Percentiles rank a stretch among this genome's conserved stretches.
phyloP scores from a whole-genome alignment of 2,329 filamentous ascomycete genomes.

The Aspergillus glaucus region DNA sequence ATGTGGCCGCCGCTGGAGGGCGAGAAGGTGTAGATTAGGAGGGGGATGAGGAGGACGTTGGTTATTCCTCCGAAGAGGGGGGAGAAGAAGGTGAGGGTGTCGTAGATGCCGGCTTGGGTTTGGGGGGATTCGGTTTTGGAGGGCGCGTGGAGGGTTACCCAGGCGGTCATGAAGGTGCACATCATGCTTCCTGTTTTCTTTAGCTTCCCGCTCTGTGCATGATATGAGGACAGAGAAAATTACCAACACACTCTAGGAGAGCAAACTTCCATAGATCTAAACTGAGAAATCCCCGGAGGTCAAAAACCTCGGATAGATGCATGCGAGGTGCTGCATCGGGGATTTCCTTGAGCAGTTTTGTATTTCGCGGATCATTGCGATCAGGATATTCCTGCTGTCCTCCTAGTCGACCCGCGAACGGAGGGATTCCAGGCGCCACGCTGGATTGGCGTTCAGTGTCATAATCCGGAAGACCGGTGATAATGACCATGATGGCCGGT shows the following conservation, averaged over 20 bases:
- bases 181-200: conserved; percentile 18
- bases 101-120: conserved; percentile 22
- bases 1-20: conserved; percentile 48
- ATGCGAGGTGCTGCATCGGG: conserved; percentile 41
- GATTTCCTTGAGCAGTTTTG: conserved; percentile 22
- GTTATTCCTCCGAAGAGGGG: conserved; percentile 33
- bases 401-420: conserved; percentile 32
- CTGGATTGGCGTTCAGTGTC: conserved; percentile 2
- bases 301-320: conserved; percentile 29
- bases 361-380: conserved; percentile 23
- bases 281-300: conserved; percentile 28
- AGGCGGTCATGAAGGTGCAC: conserved; percentile 20
- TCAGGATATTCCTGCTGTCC: conserved; percentile 33
- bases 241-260: conserved; percentile 36
- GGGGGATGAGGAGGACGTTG: conserved; percentile 37
- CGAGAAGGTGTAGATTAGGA: conserved; percentile 47
- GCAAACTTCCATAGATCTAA: conserved; percentile 37
- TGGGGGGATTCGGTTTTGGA: conserved; percentile 6
- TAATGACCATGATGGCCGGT: not conserved
- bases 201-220: not conserved
- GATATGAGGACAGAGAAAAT: not conserved
- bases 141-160: conserved; percentile 16
- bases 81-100: conserved; percentile 22
- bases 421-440: conserved; percentile 11
- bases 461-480: conserved; percentile 9